Evolutionary conservation across 1,284 basidiomycete genomes (phyloP), one percentile per base, ranked within the genome.

Genomic region (Cryptococcus sp.): DNA sequence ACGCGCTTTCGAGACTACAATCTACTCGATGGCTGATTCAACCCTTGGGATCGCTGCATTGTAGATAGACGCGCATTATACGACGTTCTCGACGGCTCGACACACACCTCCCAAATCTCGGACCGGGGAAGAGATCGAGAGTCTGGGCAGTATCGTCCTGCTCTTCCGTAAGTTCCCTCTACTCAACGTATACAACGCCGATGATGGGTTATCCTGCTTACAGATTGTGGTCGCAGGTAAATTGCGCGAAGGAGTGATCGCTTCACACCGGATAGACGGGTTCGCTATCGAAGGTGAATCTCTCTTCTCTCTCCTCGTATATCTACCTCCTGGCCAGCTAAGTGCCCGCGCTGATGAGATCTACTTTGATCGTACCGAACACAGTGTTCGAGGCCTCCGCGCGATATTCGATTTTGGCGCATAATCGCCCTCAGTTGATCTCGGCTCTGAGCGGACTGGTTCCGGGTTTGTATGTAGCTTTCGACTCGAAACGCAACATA

Each of bases 231-330:
- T 17, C 19, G n/a, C 50, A 78, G 76, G 77, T 17, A 79, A 79
- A 58, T 62, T 79, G 19, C 61, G 78, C 39, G 78, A 79, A 64
- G 78, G 78, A 0, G 69, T 79, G 0, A 68, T 78, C 7, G 77
- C 78, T 8, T 71, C 72, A 11, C 50, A 63, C 20, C 63, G 78
- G 13, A 60, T 71, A 3, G 78, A 78, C 62, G 50, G 17, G 0
- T 79, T 79, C 50, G 74, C 78, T 1, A 67, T 78, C 5, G 70
- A 77, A 62, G 77, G 76, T 76, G 50, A 45, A 69, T 60, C 22
- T 41, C 22, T 45, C n/a, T 7, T 7, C 5, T 42, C 41, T 42
- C 41, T 42, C 41, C 16, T 7, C 3, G n/a, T 22, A 45, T 45
- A 10, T n/a, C 42, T 45, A 10, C 10, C 42, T 10, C 22, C 42